A percentile compares a stretch with the other conserved stretches of the same genome.
Evolutionary conservation across 805 yeast species (phyloP).

Genomic region (Ogataea naganishii): DNA sequence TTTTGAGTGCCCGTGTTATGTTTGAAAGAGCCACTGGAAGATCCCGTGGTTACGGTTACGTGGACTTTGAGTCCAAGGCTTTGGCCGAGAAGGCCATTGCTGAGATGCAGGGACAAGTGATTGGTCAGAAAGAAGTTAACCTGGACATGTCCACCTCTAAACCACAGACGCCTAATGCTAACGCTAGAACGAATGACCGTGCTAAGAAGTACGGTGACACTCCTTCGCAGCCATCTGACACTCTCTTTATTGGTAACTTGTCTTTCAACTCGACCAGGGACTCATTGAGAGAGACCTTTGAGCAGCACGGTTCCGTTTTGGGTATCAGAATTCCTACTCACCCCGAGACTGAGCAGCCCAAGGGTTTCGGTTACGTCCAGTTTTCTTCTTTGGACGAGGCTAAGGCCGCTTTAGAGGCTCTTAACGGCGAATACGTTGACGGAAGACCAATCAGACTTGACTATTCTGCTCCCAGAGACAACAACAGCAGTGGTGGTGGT

Average conservation of each 20-base stretch:
- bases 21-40: constrained; percentile 87
- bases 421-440: constrained; percentile 82
- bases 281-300: constrained; percentile 61
- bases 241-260: constrained; percentile 92
- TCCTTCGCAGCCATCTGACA: constrained; percentile 89
- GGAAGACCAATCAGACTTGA: constrained; percentile 95
- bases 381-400: constrained; percentile 84
- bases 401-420: constrained; percentile 72
- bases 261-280: constrained; percentile 88
- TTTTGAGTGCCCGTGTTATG: constrained; percentile 82
- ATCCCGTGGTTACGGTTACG: constrained; percentile 97
- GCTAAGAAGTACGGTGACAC: constrained; percentile 87
- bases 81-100: constrained; percentile 81
- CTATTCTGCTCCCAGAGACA: constrained; percentile 84
- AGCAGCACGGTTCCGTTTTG: constrained; percentile 70
- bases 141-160: constrained; percentile 84
- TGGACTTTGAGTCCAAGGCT: constrained; percentile 74
- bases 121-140: constrained; percentile 95
- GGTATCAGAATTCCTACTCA: constrained; percentile 96
- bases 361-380: constrained; percentile 98
- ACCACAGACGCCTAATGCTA: constrained; percentile 46
- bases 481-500: constrained; percentile 24
- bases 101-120: constrained; percentile 85
- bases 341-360: constrained; percentile 97
- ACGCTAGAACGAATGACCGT: constrained; percentile 56